These are phyloP conservation scores for Acanthochlamys bracteata DNA, from an alignment of 106 monocot species.

Conservation along the genomic window DNA sequence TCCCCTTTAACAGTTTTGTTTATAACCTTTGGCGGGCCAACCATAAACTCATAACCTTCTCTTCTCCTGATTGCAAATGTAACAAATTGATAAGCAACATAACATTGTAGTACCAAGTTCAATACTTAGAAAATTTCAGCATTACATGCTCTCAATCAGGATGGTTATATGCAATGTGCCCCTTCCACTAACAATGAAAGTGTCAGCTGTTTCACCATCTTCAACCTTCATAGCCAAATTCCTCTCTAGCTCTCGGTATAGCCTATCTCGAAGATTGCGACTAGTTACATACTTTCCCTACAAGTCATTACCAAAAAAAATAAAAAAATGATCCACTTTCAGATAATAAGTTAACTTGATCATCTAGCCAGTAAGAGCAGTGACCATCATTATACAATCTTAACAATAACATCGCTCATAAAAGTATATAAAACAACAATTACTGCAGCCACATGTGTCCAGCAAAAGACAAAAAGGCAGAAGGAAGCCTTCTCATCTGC, in stretches of 20 bases:
- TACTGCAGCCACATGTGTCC: too few relatives aligned
- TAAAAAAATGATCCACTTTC: too few relatives aligned
- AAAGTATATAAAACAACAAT: too few relatives aligned
- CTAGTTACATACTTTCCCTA: constrained; percentile 98
- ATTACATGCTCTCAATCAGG: constrained; percentile 94
- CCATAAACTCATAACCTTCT: constrained; percentile 99
- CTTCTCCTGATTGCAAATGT: constrained; percentile 71
- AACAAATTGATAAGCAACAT: too few relatives aligned
- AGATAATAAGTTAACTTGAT: too few relatives aligned
- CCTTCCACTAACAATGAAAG: constrained; percentile 92
- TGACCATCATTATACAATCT: too few relatives aligned
- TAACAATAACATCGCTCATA: too few relatives aligned
- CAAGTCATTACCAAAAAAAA: constrained; percentile 3
- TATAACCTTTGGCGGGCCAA: constrained; percentile 97
- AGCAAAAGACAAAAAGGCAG: too few relatives aligned
- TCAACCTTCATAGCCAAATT: constrained; percentile 98
- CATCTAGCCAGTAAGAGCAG: too few relatives aligned
- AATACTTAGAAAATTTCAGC: constrained; percentile 4
- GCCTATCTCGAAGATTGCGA: constrained; percentile 87
- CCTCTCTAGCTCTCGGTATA: constrained; percentile 82
- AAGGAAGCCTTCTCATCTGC: too few relatives aligned
- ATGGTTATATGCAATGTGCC: constrained; percentile 96
- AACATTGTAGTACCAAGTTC: too few relatives aligned
- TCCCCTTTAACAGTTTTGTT: constrained; percentile 70
- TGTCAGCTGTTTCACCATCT: constrained; percentile 97